Conservation (phyloP, 75 land plant species). For the Cunninghamia lanceolata region DNA sequence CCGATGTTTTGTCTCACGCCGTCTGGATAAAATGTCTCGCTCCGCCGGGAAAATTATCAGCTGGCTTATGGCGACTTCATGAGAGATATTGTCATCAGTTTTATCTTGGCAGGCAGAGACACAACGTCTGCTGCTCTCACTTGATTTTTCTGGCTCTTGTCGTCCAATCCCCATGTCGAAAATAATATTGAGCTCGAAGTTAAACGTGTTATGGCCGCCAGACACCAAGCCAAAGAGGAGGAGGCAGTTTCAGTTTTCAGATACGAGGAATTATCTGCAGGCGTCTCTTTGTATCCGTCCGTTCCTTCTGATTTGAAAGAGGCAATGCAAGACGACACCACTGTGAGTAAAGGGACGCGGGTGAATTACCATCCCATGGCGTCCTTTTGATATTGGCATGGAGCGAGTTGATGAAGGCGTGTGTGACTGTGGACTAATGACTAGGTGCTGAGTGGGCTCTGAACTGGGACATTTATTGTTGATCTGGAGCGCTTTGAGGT, state of each 20-base stretch:
- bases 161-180: slow-evolving; percentile 20
- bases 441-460: too few relatives aligned
- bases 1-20: too few relatives aligned
- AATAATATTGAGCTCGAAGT: slow-evolving; percentile 18
- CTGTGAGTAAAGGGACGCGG: neutral
- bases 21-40: too few relatives aligned
- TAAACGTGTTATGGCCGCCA: neutral
- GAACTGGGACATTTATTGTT: too few relatives aligned
- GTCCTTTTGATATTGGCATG: too few relatives aligned
- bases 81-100: slow-evolving; percentile 35
- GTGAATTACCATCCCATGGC: slow-evolving; percentile 18
- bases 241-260: slow-evolving; percentile 1
- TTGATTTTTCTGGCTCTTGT: slow-evolving; percentile 30
- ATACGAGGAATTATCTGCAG: slow-evolving; percentile 24
- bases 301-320: slow-evolving; percentile 26
- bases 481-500: too few relatives aligned
- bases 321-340: slow-evolving; percentile 23
- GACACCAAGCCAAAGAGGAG: neutral
- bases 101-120: slow-evolving; percentile 39
- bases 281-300: slow-evolving; percentile 40
- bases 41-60: too few relatives aligned
- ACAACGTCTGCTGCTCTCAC: slow-evolving; percentile 33
- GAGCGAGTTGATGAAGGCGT: too few relatives aligned
- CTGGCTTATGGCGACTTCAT: slow-evolving; percentile 40
- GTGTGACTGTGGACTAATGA: too few relatives aligned